Conservation (phyloP, 2,329 filamentous ascomycete genomes). For the Colletotrichum sp. region DNA sequence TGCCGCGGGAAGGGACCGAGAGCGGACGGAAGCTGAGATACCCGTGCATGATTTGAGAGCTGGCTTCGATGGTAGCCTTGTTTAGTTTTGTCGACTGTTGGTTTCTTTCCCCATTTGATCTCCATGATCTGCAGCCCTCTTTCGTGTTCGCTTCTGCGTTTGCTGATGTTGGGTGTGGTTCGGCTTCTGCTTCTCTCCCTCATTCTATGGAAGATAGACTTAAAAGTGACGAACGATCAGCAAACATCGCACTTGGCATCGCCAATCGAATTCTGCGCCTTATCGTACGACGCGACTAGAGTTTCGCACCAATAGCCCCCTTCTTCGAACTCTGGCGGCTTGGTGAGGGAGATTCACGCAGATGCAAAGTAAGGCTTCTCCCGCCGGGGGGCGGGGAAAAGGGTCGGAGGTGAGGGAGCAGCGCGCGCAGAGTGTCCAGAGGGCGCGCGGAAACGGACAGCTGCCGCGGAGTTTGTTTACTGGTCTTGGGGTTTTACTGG, state of each 20-base stretch:
- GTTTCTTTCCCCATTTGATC: not conserved
- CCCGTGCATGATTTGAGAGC: conserved; percentile 4
- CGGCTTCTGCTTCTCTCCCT: not conserved
- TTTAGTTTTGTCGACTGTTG: not conserved
- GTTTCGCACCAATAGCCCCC: not conserved
- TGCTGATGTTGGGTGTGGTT: not conserved
- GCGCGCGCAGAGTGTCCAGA: not conserved
- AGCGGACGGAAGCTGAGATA: conserved; percentile 16
- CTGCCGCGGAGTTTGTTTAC: not conserved
- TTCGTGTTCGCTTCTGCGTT: not conserved
- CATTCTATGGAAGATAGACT: not conserved
- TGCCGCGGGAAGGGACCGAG: not conserved
- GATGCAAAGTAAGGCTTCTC: not conserved
- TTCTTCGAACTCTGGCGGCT: not conserved
- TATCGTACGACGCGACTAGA: not conserved
- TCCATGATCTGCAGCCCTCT: not conserved
- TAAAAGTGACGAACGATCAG: not conserved
- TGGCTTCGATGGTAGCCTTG: not conserved
- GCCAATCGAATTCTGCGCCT: not conserved
- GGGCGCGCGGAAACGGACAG: not conserved
- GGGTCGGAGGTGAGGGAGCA: not conserved
- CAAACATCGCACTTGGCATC: not conserved
- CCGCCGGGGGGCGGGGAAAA: not conserved
- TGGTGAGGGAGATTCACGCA: not conserved
- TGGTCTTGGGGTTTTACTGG: not conserved